phyloP scores from a whole-genome alignment of 371 early-diverging fungal genomes.

The Rhizopus stolonifer region DNA sequence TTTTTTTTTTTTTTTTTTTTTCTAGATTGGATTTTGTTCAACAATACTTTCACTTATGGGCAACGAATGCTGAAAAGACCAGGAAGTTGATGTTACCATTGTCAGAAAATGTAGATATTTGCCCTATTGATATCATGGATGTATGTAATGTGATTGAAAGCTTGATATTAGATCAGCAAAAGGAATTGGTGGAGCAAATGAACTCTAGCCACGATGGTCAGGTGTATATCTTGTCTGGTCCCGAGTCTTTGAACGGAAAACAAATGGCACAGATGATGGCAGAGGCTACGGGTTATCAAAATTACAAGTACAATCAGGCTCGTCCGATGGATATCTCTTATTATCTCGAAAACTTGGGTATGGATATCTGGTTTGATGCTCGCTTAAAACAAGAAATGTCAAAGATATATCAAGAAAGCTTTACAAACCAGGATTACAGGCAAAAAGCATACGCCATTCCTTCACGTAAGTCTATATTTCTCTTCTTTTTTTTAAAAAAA shows the following conservation, averaged over 20 bases:
- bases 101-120: conserved; percentile 16
- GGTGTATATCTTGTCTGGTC: conserved; percentile 30
- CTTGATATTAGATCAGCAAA: conserved; percentile 9
- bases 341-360: conserved; percentile 24
- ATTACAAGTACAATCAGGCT: conserved; percentile 18
- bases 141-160: conserved; percentile 27
- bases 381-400: conserved; percentile 31
- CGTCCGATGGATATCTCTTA: conserved; percentile 31
- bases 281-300: conserved; percentile 20
- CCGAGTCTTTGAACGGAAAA: conserved; percentile 21
- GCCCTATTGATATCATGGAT: conserved; percentile 31
- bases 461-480: conserved; percentile 14
- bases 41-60: conserved; percentile 36
- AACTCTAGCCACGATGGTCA: conserved; percentile 26
- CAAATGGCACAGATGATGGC: conserved; percentile 19
- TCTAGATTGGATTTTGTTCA: conserved; percentile 50
- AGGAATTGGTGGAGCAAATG: background rate
- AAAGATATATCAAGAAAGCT: conserved; percentile 27
- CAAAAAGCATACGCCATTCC: conserved; percentile 22
- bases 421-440: conserved; percentile 11
- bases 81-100: conserved; percentile 22
- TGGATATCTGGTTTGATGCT: conserved; percentile 35
- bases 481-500: background rate
- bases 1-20: no score
- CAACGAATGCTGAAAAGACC: conserved; percentile 26